Percentiles rank a stretch among this genome's conserved stretches.
Conservation (phyloP, 441 rosid genomes). For the Erodium trifolium region DNA sequence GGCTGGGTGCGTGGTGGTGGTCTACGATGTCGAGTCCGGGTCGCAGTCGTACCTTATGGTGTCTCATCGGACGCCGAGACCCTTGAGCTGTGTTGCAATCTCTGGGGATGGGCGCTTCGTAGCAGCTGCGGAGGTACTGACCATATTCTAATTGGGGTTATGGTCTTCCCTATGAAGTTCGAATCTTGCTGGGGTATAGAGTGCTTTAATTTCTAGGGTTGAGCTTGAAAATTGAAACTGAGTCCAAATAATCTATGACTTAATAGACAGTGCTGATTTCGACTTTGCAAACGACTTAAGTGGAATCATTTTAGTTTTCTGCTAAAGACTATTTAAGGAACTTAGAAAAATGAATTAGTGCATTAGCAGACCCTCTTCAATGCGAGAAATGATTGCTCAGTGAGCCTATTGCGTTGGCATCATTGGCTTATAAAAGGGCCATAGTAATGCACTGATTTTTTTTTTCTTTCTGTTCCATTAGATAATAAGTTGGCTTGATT, state of each 20-base stretch:
- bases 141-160: neutral
- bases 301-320: neutral
- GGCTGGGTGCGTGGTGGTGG: constrained; percentile 76
- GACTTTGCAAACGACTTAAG: neutral
- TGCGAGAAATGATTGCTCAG: neutral
- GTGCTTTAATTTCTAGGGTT: neutral
- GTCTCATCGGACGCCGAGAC: constrained; percentile 60
- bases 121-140: constrained; percentile 70
- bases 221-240: neutral
- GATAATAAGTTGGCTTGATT: constrained; percentile 5
- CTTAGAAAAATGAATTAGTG: neutral
- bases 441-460: neutral
- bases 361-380: neutral
- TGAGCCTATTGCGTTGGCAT: neutral
- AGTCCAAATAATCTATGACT: neutral
- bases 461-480: neutral
- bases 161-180: neutral
- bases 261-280: neutral
- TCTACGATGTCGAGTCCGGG: constrained; percentile 42
- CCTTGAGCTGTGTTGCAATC: constrained; percentile 57
- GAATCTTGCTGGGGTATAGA: neutral
- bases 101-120: constrained; percentile 58
- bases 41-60: constrained; percentile 59
- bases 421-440: neutral
- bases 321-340: neutral